Base-by-base conservation (phyloP, 23 red algal species). In the Gracilaria domingensis region DNA sequence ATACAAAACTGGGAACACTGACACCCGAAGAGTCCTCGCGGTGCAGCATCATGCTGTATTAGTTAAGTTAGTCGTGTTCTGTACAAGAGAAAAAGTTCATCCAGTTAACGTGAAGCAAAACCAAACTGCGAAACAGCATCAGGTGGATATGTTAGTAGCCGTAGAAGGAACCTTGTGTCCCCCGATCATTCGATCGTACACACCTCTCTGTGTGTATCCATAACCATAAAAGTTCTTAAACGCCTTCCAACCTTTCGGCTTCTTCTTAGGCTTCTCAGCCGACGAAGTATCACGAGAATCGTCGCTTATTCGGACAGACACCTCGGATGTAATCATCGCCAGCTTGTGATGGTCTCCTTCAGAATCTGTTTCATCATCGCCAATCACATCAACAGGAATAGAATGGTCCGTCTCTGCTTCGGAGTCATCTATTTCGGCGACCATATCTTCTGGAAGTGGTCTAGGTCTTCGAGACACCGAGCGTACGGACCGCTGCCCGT, bases 381-480 rank as follows among this genome's bases (percentile, higher is more conserved):
- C 79, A 60, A 82, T 65, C 20, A 82, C 23, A 40, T 82, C 34
- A 37, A 26, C 79, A 65, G 53, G 79, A 44, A 65, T 59, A 44
- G 79, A 62, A 82, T 82, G 53, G 73, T 81, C 87, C 57, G 87
- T 90, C 74, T 90, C 87, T 54, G 87, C 73, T 32, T 90, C 87
- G 71, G 74, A 90, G 59, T 81, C 87, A 74, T 90, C 87, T 60
- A 90, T 90, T 21, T 90, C 87, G 32, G 76, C 87, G 39, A 90
- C 87, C 87, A 90, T 90, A 90, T 90, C 87, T 56, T 90, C 87
- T 14, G 87, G 87, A 62, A 90, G 74, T 69, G 87, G 87, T 65
- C 87, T 80, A 66, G 87, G 87, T 71, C 58, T 80, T 69, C 87
- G 87, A 40, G 65, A 75, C 57, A 81, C 73, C 53, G 87, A 64